Evolutionary conservation across 179 eudicot genomes (phyloP).

Genomic region (Drosera spatulata): DNA sequence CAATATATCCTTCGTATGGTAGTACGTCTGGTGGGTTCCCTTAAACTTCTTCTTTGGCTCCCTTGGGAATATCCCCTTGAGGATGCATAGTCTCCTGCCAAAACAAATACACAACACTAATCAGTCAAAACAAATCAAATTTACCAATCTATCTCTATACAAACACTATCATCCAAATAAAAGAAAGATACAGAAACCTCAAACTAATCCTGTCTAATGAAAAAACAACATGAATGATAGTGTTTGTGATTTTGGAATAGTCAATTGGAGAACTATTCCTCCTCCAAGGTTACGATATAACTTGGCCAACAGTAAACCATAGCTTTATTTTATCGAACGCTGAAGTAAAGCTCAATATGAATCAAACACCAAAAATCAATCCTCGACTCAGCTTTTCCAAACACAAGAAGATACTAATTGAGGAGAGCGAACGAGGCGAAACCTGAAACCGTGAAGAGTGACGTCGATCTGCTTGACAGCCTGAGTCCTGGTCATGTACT

Average conservation of each 20-base stretch:
- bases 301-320: too few species aligned
- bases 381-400: not conserved
- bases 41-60: constrained; percentile 95
- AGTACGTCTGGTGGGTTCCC: constrained; percentile 91
- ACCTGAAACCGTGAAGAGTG: constrained; percentile 75
- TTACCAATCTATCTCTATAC: not conserved
- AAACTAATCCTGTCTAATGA: not conserved
- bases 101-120: not conserved
- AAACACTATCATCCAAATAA: not conserved
- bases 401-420: not conserved
- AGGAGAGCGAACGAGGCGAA: not conserved
- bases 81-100: constrained; percentile 74
- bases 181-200: not conserved
- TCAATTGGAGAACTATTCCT: too few species aligned
- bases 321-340: too few species aligned
- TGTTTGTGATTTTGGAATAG: too few species aligned
- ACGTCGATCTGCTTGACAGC: constrained; percentile 80
- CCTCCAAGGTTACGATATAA: too few species aligned
- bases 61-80: constrained; percentile 81
- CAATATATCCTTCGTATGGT: constrained; percentile 75
- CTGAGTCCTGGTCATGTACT: constrained; percentile 65
- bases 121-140: not conserved
- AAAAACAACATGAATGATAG: too few species aligned
- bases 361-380: too few species aligned
- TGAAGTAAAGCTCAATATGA: too few species aligned